Evolutionary conservation across 2,329 filamentous ascomycete genomes (phyloP).

Genomic region (Ceratocystis destructans): DNA sequence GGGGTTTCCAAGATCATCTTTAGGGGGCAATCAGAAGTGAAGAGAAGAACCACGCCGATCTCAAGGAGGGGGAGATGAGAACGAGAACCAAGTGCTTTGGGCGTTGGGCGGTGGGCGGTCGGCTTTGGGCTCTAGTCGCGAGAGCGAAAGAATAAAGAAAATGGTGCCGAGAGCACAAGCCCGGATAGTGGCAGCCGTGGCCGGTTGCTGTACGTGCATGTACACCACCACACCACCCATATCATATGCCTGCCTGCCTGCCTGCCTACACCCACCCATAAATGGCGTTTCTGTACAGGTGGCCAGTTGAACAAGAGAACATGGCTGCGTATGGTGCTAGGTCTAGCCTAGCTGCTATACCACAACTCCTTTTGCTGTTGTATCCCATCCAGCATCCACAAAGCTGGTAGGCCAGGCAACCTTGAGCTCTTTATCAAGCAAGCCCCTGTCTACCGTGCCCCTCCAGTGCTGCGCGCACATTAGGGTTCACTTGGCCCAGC

Average conservation of each 20-base stretch:
- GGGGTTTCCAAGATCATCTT: background rate
- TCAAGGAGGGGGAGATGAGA: background rate
- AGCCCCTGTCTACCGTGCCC: background rate
- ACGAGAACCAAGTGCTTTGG: background rate
- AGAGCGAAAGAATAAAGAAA: background rate
- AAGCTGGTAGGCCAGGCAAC: background rate
- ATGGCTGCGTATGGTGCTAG: background rate
- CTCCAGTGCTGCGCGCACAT: background rate
- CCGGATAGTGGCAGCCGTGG: background rate
- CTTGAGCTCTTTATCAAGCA: background rate
- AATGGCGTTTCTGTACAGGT: background rate
- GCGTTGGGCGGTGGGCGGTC: background rate
- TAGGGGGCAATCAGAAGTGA: background rate
- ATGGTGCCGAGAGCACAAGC: background rate
- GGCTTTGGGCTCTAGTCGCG: too few species aligned
- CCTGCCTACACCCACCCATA: background rate
- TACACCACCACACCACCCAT: background rate
- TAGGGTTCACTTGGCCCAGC: background rate
- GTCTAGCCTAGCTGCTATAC: background rate
- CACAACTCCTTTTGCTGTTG: background rate
- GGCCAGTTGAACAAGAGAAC: background rate
- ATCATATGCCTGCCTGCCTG: background rate
- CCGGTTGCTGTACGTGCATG: background rate
- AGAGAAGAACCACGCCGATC: background rate
- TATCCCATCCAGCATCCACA: background rate